Conservation (phyloP, 2,329 filamentous ascomycete genomes). For the Aspergillus fumigatiaffinis region DNA sequence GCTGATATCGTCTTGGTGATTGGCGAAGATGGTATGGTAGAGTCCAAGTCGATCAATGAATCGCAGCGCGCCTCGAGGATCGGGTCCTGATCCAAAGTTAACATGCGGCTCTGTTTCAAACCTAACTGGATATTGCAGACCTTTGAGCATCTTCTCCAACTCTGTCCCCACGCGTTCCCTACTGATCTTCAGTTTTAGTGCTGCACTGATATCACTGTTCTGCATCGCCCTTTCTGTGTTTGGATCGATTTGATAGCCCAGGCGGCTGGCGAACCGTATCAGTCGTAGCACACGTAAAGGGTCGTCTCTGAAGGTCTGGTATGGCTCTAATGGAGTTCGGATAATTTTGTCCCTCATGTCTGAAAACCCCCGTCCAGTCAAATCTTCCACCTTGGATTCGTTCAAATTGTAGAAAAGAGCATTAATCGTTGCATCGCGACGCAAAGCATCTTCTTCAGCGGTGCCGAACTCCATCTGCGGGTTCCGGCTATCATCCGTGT, state of each 20-base stretch:
- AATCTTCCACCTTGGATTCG: slow-evolving; percentile 75
- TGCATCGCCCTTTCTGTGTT: slow-evolving; percentile 70
- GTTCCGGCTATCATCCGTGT: slow-evolving; percentile 82
- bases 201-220: slow-evolving; percentile 69
- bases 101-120: not conserved
- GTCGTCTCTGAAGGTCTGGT: slow-evolving; percentile 92
- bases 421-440: slow-evolving; percentile 90
- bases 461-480: slow-evolving; percentile 93
- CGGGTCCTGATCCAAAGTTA: slow-evolving; percentile 26
- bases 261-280: slow-evolving; percentile 82
- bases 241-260: slow-evolving; percentile 73
- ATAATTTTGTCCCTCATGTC: slow-evolving; percentile 73
- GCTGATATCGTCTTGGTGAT: slow-evolving; percentile 43
- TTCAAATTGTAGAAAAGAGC: slow-evolving; percentile 94
- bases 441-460: slow-evolving; percentile 80
- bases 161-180: slow-evolving; percentile 84
- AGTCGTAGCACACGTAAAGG: slow-evolving; percentile 81
- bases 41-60: slow-evolving; percentile 38
- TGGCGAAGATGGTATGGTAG: slow-evolving; percentile 40
- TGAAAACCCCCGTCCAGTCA: slow-evolving; percentile 67
- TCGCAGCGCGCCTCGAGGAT: slow-evolving; percentile 36
- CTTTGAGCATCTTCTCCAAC: slow-evolving; percentile 84
- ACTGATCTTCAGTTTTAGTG: slow-evolving; percentile 84
- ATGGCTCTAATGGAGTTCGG: slow-evolving; percentile 78
- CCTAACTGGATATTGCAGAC: slow-evolving; percentile 35